A percentile compares a stretch with the other conserved stretches of the same genome.
phyloP scores from a whole-genome alignment of 2,329 filamentous ascomycete species.

The Microcera coccophila region DNA sequence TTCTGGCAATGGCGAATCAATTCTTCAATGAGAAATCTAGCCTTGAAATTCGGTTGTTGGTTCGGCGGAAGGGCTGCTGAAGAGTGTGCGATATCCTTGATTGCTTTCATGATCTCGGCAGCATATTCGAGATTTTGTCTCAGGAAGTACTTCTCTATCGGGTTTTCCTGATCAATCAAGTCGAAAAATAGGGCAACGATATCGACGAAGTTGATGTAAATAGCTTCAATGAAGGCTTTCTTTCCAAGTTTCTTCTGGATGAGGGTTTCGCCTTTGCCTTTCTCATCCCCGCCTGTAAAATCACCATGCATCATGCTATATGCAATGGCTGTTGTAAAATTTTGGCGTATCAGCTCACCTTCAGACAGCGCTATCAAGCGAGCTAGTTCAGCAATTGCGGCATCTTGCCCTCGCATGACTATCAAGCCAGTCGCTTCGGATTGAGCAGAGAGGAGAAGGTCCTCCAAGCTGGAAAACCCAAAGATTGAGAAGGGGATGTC shows the following conservation, averaged over 20 bases:
- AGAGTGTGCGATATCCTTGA: conserved; percentile 62
- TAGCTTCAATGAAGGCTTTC: conserved; percentile 57
- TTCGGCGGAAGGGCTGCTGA: conserved; percentile 63
- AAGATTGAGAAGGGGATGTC: conserved; percentile 83
- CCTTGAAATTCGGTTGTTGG: conserved; percentile 83
- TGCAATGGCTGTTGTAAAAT: conserved; percentile 75
- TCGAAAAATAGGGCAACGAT: conserved; percentile 75
- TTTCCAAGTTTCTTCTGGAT: conserved; percentile 67
- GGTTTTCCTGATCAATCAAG: conserved; percentile 72
- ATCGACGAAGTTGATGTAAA: conserved; percentile 69
- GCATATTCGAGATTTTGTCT: conserved; percentile 59
- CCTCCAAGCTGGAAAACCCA: conserved; percentile 64
- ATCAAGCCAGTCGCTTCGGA: conserved; percentile 77
- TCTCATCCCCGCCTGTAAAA: conserved; percentile 28
- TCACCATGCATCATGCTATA: conserved; percentile 70
- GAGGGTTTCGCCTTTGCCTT: conserved; percentile 58
- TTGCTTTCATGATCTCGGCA: conserved; percentile 61
- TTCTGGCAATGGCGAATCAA: conserved; percentile 74
- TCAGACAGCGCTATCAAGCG: conserved; percentile 51
- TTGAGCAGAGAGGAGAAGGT: conserved; percentile 67
- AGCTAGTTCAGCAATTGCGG: conserved; percentile 59
- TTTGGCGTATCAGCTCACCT: conserved; percentile 56
- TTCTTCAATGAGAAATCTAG: conserved; percentile 70
- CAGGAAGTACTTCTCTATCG: conserved; percentile 63
- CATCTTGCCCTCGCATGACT: conserved; percentile 72